A percentile compares a stretch with the other conserved stretches of the same genome.
Evolutionary conservation across 2,329 filamentous ascomycete species (phyloP).

Genomic region (Cladophialophora carrionii): DNA sequence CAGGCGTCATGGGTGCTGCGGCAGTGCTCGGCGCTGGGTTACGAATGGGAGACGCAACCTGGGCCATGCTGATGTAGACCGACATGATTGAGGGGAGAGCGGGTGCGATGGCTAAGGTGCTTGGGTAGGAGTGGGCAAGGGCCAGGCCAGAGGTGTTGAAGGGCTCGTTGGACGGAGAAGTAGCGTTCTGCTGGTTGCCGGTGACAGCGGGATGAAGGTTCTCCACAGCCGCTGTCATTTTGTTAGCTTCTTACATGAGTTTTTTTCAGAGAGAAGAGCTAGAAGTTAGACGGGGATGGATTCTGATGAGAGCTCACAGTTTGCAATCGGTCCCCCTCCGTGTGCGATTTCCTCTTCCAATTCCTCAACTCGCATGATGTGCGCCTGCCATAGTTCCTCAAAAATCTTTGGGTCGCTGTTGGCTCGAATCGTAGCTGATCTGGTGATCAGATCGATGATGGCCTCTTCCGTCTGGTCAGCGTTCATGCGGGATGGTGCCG

Average conservation of each 20-base stretch:
- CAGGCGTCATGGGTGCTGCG: not conserved
- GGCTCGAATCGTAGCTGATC: slow-evolving; percentile 20
- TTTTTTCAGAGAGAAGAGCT: not conserved
- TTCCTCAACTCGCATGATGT: slow-evolving; percentile 31
- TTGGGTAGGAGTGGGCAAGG: not conserved
- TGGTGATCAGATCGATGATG: slow-evolving; percentile 26
- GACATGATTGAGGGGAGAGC: slow-evolving; percentile 26
- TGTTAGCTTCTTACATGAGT: not conserved
- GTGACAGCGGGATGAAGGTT: not conserved
- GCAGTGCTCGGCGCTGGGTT: slow-evolving; percentile 5
- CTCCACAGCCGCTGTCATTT: not conserved
- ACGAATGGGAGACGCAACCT: not conserved
- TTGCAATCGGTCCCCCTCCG: not conserved
- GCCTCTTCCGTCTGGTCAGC: slow-evolving; percentile 23
- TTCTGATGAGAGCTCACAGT: not conserved
- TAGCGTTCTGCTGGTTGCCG: not conserved
- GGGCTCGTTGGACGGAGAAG: slow-evolving; percentile 20
- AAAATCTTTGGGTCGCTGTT: slow-evolving; percentile 27
- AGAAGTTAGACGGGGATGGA: not conserved
- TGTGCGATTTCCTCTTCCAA: slow-evolving; percentile 11
- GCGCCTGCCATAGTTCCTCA: slow-evolving; percentile 18
- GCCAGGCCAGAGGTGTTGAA: slow-evolving; percentile 22
- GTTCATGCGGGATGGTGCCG: slow-evolving; percentile 12
- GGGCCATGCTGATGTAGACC: slow-evolving; percentile 22
- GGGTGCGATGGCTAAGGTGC: slow-evolving; percentile 13